Evolutionary conservation across 2,329 filamentous ascomycete species (phyloP).

Genomic region (Penicillium sp.): DNA sequence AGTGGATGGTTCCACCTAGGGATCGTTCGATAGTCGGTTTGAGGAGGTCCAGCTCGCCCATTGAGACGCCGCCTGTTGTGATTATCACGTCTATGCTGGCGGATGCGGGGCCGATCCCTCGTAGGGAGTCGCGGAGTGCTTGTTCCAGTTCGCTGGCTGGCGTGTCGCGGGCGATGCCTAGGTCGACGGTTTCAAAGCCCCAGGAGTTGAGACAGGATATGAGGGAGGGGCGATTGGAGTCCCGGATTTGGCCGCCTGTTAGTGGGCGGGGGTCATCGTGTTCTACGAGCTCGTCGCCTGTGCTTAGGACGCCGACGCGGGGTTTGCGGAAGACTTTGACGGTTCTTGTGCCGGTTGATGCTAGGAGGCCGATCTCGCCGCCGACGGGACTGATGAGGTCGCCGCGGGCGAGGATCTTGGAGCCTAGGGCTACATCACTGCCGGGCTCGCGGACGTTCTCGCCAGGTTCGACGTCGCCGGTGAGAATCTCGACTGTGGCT

Average conservation of each 20-base stretch:
- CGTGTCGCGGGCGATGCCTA: slow-evolving; percentile 66
- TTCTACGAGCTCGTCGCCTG: slow-evolving; percentile 87
- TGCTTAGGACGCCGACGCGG: slow-evolving; percentile 80
- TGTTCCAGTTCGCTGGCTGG: slow-evolving; percentile 69
- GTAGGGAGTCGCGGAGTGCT: slow-evolving; percentile 69
- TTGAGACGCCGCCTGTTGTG: slow-evolving; percentile 90
- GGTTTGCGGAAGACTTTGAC: slow-evolving; percentile 73
- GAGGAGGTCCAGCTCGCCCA: slow-evolving; percentile 94
- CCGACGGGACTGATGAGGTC: slow-evolving; percentile 81
- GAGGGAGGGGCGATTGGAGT: slow-evolving; percentile 87
- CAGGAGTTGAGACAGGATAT: slow-evolving; percentile 70
- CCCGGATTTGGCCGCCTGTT: slow-evolving; percentile 77
- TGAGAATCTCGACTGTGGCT: slow-evolving; percentile 79
- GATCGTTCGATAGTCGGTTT: slow-evolving; percentile 92
- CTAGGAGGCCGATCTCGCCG: slow-evolving; percentile 85
- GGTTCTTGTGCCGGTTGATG: slow-evolving; percentile 71
- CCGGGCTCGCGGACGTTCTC: slow-evolving; percentile 92
- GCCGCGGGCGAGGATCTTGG: slow-evolving; percentile 68
- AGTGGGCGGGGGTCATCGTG: slow-evolving; percentile 61
- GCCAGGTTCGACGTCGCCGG: slow-evolving; percentile 66
- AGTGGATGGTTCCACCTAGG: slow-evolving; percentile 89
- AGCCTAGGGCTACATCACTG: slow-evolving; percentile 71
- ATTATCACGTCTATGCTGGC: slow-evolving; percentile 70
- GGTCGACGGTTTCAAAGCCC: slow-evolving; percentile 75
- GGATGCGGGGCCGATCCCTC: slow-evolving; percentile 45